Evolutionary conservation across 768 basidiomycete species (phyloP).

Genomic region (Trametes villosa): DNA sequence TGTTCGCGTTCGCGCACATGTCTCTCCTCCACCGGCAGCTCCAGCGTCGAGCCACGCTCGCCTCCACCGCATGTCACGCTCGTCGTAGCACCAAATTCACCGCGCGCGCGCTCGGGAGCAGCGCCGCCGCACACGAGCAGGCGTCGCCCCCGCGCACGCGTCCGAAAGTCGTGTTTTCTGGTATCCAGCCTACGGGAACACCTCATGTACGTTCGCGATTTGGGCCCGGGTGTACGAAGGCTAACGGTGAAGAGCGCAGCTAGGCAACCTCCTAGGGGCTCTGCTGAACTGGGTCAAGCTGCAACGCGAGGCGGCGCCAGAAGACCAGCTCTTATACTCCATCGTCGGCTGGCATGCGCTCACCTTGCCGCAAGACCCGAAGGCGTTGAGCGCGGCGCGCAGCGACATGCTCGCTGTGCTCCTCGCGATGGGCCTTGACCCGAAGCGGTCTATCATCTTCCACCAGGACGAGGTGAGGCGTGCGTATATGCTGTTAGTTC

Average conservation of each 20-base stretch:
- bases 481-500: neutral
- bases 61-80: constrained; percentile 2
- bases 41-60: neutral
- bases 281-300: constrained; percentile 87
- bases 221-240: neutral
- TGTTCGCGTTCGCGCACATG: constrained; percentile 4
- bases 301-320: constrained; percentile 59
- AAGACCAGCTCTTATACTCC: constrained; percentile 77
- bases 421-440: constrained; percentile 85
- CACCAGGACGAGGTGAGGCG: constrained; percentile 86
- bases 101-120: neutral
- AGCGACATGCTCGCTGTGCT: constrained; percentile 81
- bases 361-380: constrained; percentile 87
- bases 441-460: constrained; percentile 73
- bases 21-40: constrained; percentile 22
- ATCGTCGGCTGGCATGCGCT: constrained; percentile 95
- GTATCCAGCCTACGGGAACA: constrained; percentile 92
- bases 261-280: constrained; percentile 94
- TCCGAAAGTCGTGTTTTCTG: constrained; percentile 71
- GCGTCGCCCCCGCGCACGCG: neutral
- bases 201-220: constrained; percentile 68
- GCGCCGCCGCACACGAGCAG: neutral
- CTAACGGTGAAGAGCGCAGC: constrained; percentile 45
- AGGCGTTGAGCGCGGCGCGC: constrained; percentile 60
- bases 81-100: neutral